A percentile compares a stretch with the other conserved stretches of the same genome.
These are phyloP conservation scores for Volutella citrinella DNA, from an alignment of 2,329 filamentous ascomycete genomes.

Conservation along the genomic window DNA sequence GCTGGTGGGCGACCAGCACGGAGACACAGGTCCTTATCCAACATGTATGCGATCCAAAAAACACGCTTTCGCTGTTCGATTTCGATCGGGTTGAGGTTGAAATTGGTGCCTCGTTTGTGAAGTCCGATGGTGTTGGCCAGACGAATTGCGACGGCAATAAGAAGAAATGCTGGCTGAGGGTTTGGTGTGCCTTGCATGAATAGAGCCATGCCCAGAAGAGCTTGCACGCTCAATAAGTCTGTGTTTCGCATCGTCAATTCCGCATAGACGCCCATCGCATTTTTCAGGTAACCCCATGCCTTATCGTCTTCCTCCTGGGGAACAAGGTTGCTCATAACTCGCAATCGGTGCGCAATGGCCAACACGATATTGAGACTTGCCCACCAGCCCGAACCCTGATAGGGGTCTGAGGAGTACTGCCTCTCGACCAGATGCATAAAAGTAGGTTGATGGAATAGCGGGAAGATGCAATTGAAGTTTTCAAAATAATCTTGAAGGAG, in stretches of 20 bases:
- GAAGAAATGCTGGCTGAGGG: slow-evolving; percentile 87
- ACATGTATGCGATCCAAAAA: slow-evolving; percentile 65
- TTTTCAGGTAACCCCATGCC: slow-evolving; percentile 94
- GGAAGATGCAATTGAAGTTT: slow-evolving; percentile 99
- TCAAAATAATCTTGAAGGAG: slow-evolving; percentile 93
- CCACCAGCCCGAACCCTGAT: slow-evolving; percentile 97
- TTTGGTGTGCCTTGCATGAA: slow-evolving; percentile 97
- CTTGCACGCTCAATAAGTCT: slow-evolving; percentile 91
- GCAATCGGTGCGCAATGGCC: slow-evolving; percentile 87
- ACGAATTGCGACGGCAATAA: slow-evolving; percentile 86
- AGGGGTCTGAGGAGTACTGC: slow-evolving; percentile 89
- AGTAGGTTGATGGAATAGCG: slow-evolving; percentile 93
- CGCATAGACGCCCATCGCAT: slow-evolving; percentile 88
- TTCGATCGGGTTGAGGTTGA: slow-evolving; percentile 90
- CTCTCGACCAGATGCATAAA: slow-evolving; percentile 97
- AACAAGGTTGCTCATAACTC: slow-evolving; percentile 93
- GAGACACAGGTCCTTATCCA: slow-evolving; percentile 62
- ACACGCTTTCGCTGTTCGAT: slow-evolving; percentile 78
- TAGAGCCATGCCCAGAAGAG: slow-evolving; percentile 85
- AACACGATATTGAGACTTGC: slow-evolving; percentile 91
- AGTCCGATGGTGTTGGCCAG: slow-evolving; percentile 91
- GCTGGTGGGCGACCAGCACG: slow-evolving; percentile 58
- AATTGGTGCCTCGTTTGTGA: slow-evolving; percentile 88
- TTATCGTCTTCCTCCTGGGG: slow-evolving; percentile 89
- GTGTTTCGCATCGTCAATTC: slow-evolving; percentile 96